These are phyloP conservation scores for Datura wrightii DNA, from an alignment of 257 asterid species.

Conservation along the genomic window DNA sequence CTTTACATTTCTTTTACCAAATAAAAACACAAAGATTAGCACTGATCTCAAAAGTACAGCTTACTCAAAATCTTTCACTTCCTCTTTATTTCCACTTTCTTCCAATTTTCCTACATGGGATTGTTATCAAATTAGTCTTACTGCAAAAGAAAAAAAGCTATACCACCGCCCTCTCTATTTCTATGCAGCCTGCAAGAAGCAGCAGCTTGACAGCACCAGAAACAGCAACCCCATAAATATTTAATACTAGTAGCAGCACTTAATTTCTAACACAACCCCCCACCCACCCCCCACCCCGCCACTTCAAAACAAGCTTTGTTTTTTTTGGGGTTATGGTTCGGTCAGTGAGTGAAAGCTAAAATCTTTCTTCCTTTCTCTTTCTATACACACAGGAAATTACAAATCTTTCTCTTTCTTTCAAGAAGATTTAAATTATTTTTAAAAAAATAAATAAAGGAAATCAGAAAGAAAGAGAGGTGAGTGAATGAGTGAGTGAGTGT, in stretches of 20 bases:
- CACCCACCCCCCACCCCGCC: not conserved
- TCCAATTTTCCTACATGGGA: slow-evolving; percentile 8
- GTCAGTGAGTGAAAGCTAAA: slow-evolving; percentile 9
- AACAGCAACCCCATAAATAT: slow-evolving; percentile 45
- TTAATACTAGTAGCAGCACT: not conserved
- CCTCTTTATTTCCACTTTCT: slow-evolving; percentile 29
- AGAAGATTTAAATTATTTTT: too few species aligned
- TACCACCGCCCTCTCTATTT: slow-evolving; percentile 49
- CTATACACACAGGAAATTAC: not conserved
- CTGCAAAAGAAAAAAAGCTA: slow-evolving; percentile 43
- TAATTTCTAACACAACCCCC: not conserved
- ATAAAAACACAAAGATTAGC: slow-evolving; percentile 33
- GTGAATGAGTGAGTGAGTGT: not conserved
- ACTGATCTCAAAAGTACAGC: slow-evolving; percentile 32
- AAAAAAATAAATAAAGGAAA: not conserved
- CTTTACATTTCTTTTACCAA: slow-evolving; percentile 3
- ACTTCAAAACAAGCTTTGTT: slow-evolving; percentile 13
- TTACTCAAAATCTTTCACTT: slow-evolving; percentile 39
- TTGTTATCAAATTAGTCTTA: slow-evolving; percentile 47
- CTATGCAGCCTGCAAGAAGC: slow-evolving; percentile 43
- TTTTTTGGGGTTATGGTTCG: not conserved
- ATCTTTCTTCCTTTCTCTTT: not conserved
- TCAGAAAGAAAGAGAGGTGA: too few species aligned
- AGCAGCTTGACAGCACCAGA: slow-evolving; percentile 53
- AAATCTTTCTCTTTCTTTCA: not conserved